Evolutionary conservation across 768 basidiomycete species (phyloP).

Genomic region (Russula sp.): DNA sequence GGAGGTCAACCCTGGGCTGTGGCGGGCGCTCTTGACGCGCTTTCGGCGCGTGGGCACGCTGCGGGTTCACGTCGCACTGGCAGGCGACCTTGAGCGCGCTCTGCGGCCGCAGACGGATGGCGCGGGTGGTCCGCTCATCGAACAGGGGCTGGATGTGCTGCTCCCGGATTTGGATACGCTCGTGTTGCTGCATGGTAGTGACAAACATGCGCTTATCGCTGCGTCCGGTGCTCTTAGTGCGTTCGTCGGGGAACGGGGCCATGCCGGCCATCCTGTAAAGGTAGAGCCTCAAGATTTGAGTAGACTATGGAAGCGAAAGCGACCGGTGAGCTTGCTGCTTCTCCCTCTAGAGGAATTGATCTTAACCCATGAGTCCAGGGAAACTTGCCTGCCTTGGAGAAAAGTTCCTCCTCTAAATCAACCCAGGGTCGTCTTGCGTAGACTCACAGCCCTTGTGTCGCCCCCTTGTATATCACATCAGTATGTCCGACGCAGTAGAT

Average conservation of each 20-base stretch:
- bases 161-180: slow-evolving; percentile 4
- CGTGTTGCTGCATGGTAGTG: slow-evolving; percentile 9
- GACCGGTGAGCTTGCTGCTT: neutral
- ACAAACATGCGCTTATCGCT: neutral
- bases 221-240: neutral
- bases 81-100: neutral
- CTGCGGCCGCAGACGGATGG: neutral
- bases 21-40: neutral
- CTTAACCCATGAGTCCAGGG: neutral
- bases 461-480: neutral
- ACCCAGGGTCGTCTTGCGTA: neutral
- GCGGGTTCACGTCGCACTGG: slow-evolving; percentile 9
- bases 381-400: neutral
- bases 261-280: neutral
- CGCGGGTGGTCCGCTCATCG: neutral
- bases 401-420: neutral
- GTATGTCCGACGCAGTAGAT: neutral
- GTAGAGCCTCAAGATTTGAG: slow-evolving; percentile 4
- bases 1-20: slow-evolving; percentile 4
- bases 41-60: neutral
- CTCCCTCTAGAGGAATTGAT: neutral
- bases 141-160: neutral
- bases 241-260: neutral
- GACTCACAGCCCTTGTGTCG: neutral
- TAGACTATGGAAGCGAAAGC: neutral